Base-by-base conservation (phyloP, 176 grass and related monocot species). In the Olyra latifolia region DNA sequence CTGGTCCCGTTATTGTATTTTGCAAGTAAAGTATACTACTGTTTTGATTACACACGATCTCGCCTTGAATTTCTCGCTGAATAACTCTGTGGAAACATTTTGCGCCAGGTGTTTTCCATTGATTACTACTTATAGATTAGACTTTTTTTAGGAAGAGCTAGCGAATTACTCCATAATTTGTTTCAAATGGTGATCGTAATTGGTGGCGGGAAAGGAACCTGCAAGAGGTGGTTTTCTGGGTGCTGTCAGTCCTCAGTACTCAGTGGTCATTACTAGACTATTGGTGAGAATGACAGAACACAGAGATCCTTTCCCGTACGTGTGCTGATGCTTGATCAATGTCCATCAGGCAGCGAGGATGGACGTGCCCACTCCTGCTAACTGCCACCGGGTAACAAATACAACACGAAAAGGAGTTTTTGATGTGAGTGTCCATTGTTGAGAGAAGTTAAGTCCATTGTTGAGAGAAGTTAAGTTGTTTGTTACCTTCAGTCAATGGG, bases 11-110 rank as follows among this genome's bases (percentile, higher is more conserved):
- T 24, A 30, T 24, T 59, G 8, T 75, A 14, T 59, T 74, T 69
- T 81, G 41, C 19, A 40, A 86, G 41, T 59, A 15, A 66, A 80
- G 30, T 60, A 66, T 67, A 67, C 49, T 53, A 72, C 43, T 85
- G 2, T 29, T 23, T 81, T 58, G 25, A n/a, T 54, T 74, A 27
- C 6, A 56, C 24, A 10, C 19, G 24, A 10, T 48, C 29, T 60
- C 35, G 54, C 4, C 12, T 17, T 17, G 19, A 75, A 66, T 42
- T 0, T 66, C 7, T 22, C 40, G 63, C 35, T 66, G 40, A 55
- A 17, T 55, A 19, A 29, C 15, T 61, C 63, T 66, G 19, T 41
- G 8, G 32, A 62, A 39, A 3, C 63, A 38, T n/a, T 66, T 40
- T 28, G 24, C 13, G 27, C 57, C 5, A 27, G 55, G 10, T 25